phyloP scores from a whole-genome alignment of 164 flowering plant species.

The Magnolia changhungtana region DNA sequence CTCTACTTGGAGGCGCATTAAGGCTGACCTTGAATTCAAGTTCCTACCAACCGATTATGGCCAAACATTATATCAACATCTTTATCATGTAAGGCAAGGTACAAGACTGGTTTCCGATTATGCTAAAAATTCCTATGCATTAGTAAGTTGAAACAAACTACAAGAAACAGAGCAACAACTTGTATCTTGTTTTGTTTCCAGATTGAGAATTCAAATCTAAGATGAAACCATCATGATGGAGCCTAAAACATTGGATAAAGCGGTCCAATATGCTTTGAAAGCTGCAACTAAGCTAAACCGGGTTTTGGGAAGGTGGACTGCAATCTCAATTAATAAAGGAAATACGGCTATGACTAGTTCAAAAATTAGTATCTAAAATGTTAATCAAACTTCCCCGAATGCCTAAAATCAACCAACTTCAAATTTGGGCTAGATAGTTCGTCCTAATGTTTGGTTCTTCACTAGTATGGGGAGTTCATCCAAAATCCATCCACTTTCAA shows the following conservation, averaged over 20 bases:
- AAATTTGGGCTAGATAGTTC: not conserved
- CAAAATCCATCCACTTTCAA: not conserved
- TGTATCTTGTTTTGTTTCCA: not conserved
- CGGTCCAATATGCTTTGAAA: not conserved
- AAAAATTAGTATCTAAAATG: not conserved
- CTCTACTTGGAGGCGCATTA: not conserved
- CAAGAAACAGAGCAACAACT: not conserved
- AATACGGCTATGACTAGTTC: not conserved
- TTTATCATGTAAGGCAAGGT: not conserved
- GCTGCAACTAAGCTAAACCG: not conserved
- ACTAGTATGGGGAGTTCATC: not conserved
- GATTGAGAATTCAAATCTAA: not conserved
- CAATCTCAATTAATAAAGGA: not conserved
- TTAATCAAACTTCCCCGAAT: not conserved
- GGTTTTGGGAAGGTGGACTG: not conserved
- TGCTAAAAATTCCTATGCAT: not conserved
- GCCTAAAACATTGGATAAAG: not conserved
- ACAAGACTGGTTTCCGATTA: not conserved
- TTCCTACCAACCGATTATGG: constrained; percentile 2
- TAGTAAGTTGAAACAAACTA: not conserved
- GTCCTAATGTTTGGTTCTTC: not conserved
- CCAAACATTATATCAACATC: not conserved
- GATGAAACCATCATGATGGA: not conserved
- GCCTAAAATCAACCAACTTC: too few relatives aligned
- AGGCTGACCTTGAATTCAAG: not conserved